Percentiles rank a stretch among this genome's conserved stretches.
Evolutionary conservation across 441 rosid species (phyloP).

Genomic region (Eruca vesicaria): DNA sequence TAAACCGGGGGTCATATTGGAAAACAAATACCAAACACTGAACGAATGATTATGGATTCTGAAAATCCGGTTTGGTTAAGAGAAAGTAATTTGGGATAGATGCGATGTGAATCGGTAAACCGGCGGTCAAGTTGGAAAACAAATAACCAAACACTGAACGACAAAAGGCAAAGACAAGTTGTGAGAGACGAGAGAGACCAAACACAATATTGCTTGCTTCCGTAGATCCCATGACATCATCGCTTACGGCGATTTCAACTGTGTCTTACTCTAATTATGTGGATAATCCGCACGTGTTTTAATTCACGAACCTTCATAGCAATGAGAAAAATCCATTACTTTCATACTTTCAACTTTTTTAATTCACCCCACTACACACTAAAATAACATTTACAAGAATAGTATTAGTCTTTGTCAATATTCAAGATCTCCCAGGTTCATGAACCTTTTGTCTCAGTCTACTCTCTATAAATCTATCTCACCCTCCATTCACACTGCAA

Average conservation of each 20-base stretch:
- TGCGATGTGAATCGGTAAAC: neutral
- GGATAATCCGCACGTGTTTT: slow-evolving; percentile 14
- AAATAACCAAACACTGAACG: neutral
- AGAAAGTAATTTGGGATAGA: neutral
- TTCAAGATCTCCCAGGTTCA: slow-evolving; percentile 21
- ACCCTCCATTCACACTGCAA: slow-evolving; percentile 16
- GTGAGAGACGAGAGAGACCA: slow-evolving; percentile 25
- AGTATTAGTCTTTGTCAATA: slow-evolving; percentile 1
- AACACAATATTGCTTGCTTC: slow-evolving; percentile 40
- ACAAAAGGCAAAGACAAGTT: slow-evolving; percentile 22
- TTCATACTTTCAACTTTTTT: slow-evolving; percentile 12
- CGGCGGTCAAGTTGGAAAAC: neutral
- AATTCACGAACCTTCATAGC: slow-evolving; percentile 11
- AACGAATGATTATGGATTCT: neutral
- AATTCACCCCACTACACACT: neutral
- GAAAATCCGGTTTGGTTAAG: too few relatives aligned
- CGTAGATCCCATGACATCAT: slow-evolving; percentile 27
- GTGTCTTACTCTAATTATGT: neutral
- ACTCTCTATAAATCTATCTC: neutral
- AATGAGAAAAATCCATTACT: slow-evolving; percentile 4
- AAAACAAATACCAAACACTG: neutral
- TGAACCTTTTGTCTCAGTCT: slow-evolving; percentile 1
- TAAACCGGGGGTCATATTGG: too few relatives aligned
- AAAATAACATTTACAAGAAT: neutral
- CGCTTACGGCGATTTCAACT: slow-evolving; percentile 11